Evolutionary conservation across 208 protist genomes (phyloP), one percentile per base, ranked within the genome.

Genomic region (Acanthamoeba castellanii): DNA sequence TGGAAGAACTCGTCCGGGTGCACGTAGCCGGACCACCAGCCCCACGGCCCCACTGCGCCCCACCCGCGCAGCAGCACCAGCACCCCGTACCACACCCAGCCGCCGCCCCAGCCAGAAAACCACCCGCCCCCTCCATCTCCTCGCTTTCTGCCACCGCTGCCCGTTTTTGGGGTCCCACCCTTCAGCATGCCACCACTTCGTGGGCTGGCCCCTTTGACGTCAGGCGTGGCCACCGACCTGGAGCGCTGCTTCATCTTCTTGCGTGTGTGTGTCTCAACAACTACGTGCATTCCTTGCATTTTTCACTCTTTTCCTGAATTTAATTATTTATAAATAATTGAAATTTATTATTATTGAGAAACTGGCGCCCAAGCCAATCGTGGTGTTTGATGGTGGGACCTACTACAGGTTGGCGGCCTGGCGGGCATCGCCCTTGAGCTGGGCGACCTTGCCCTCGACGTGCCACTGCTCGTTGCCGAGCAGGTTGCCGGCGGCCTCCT

Each of bases 1-100:
- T 94, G 90, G 52, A 94, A 94, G 70, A 94, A 94, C 90, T 94
- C 90, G 47, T 94, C 90, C 3, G 90, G 90, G 72, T 94, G 90
- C 20, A 94, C 50, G 90, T 94, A 94, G 32, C 90, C 90, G 16
- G 70, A 20, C 90, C 55, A 52, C 90, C n/a, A 42, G 78, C 78
- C 78, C 78, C 78, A 87, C 25, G 70, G 70, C 34, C 8, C 1
- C 50, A 94, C 90, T n/a, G 70, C 61, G 25, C 68, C 90, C 42
- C 87, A 68, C 57, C 5, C 18, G 13, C 90, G 32, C 68, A 94
- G 68, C 61, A 16, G 8, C 68, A 94, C 66, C 90, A 94, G 72
- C 42, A 45, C 90, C 32, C 13, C 64, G 16, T 84, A 81, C 16
- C 34, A 82, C 11, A 84, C 25, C 64, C 90, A 78, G 5, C 61